Percentiles rank a stretch among this genome's conserved stretches.
Evolutionary conservation across 1,284 basidiomycete species (phyloP).

Genomic region (Leccinum huronense): DNA sequence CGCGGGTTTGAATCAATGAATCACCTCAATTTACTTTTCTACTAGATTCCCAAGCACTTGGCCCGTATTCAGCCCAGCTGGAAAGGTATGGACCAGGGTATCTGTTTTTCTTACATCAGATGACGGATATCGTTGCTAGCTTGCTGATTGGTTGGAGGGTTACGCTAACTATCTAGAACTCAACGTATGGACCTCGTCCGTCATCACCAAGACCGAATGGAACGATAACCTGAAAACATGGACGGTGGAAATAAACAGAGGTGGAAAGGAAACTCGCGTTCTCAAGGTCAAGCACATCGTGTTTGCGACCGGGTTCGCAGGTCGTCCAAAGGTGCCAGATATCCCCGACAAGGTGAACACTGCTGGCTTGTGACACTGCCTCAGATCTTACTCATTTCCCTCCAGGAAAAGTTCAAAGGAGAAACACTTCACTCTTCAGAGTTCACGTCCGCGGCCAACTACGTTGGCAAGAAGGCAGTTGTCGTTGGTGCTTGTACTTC

Average conservation of each 20-base stretch:
- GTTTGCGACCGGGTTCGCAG: conserved; percentile 42
- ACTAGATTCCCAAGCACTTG: conserved; percentile 39
- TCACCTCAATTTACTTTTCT: not conserved
- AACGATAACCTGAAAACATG: conserved; percentile 37
- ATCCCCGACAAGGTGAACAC: conserved; percentile 26
- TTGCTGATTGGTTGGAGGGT: conserved; percentile 61
- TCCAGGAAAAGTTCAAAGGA: conserved; percentile 28
- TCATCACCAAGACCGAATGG: conserved; percentile 39
- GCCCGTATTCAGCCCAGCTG: conserved; percentile 41
- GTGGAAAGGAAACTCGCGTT: conserved; percentile 27
- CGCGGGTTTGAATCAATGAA: not conserved
- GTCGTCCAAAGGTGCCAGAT: conserved; percentile 37
- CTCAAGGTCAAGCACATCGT: conserved; percentile 40
- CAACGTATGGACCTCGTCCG: conserved; percentile 54
- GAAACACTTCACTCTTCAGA: conserved; percentile 39
- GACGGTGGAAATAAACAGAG: conserved; percentile 36
- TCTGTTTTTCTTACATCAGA: not conserved
- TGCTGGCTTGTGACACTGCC: not conserved
- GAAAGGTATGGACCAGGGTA: conserved; percentile 25
- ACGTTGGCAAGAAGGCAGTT: conserved; percentile 43
- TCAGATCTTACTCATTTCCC: not conserved
- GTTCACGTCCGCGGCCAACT: conserved; percentile 38
- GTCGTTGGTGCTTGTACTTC: conserved; percentile 47
- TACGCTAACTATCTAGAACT: conserved; percentile 57
- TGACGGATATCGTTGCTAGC: conserved; percentile 26